Conservation (phyloP, 768 basidiomycete genomes). For the Boletus rubescentipes region DNA sequence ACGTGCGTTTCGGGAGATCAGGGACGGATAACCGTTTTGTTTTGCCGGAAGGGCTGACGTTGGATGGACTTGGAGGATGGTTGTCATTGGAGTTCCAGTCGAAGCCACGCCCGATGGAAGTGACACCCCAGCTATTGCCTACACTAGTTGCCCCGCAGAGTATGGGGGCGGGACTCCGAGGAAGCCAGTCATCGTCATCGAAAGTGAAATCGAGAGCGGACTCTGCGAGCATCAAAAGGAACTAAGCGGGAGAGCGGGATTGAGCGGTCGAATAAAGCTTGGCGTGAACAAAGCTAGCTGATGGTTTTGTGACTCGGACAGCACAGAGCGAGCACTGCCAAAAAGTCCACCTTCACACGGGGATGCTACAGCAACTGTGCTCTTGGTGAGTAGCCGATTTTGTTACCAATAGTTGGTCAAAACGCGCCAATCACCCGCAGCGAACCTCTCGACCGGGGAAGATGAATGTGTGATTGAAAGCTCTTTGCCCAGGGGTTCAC, state of each 20-base stretch:
- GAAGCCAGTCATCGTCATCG: constrained; percentile 75
- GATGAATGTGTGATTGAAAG: no score
- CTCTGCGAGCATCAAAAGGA: constrained; percentile 53
- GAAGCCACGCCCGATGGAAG: constrained; percentile 80
- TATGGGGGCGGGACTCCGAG: constrained; percentile 44
- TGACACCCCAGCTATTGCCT: constrained; percentile 81
- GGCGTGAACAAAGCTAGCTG: not conserved
- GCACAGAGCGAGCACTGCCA: not conserved
- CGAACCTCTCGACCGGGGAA: not conserved
- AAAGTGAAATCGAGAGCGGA: constrained; percentile 59
- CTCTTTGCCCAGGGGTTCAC: not conserved
- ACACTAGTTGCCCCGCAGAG: constrained; percentile 66
- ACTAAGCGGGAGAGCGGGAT: not conserved
- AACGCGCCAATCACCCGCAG: not conserved
- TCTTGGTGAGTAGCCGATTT: not conserved
- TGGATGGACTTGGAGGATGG: constrained; percentile 14
- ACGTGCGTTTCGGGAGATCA: constrained; percentile 13
- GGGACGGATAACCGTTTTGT: constrained; percentile 7
- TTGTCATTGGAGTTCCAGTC: constrained; percentile 59
- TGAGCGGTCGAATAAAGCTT: not conserved
- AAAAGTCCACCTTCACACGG: constrained; percentile 16
- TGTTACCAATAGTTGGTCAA: not conserved
- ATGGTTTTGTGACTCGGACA: constrained; percentile 1
- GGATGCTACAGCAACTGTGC: not conserved
- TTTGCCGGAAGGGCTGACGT: constrained; percentile 8